Conservation (phyloP, 305 asterid genomes). For the Caryopteris hybrid region DNA sequence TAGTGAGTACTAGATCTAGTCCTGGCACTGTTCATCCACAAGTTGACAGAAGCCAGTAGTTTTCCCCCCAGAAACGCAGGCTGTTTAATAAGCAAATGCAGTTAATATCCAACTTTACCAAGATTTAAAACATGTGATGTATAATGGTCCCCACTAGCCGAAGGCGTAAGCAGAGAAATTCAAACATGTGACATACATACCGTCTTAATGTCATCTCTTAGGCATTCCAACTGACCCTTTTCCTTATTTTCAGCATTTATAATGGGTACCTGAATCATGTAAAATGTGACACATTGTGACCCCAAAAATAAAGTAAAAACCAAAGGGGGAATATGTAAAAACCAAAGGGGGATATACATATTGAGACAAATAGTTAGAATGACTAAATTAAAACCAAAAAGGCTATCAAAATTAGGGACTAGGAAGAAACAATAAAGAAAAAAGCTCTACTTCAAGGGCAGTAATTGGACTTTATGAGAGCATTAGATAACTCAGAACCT, state of each 20-base stretch:
- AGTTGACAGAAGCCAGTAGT: constrained; percentile 63
- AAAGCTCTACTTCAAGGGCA: neutral
- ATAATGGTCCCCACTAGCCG: neutral
- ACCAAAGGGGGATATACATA: neutral
- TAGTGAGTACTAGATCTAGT: constrained; percentile 93
- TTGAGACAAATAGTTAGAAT: neutral
- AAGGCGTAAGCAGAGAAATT: constrained; percentile 7
- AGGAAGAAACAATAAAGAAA: neutral
- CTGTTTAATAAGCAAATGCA: constrained; percentile 37
- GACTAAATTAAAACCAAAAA: constrained; percentile 5
- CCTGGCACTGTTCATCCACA: constrained; percentile 86
- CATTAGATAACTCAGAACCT: neutral
- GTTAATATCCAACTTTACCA: constrained; percentile 4
- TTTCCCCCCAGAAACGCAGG: constrained; percentile 74
- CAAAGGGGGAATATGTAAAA: neutral
- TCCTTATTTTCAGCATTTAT: constrained; percentile 63
- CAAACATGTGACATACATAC: constrained; percentile 33
- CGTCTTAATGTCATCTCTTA: constrained; percentile 68
- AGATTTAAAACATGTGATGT: constrained; percentile 12
- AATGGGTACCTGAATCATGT: constrained; percentile 68
- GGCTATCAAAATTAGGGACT: neutral
- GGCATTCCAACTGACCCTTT: constrained; percentile 65
- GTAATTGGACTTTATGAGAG: neutral
- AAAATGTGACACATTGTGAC: neutral
- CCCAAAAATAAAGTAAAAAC: neutral